These are phyloP conservation scores for Scutellaria barbata DNA, from an alignment of 257 asterid species.

Conservation along the genomic window DNA sequence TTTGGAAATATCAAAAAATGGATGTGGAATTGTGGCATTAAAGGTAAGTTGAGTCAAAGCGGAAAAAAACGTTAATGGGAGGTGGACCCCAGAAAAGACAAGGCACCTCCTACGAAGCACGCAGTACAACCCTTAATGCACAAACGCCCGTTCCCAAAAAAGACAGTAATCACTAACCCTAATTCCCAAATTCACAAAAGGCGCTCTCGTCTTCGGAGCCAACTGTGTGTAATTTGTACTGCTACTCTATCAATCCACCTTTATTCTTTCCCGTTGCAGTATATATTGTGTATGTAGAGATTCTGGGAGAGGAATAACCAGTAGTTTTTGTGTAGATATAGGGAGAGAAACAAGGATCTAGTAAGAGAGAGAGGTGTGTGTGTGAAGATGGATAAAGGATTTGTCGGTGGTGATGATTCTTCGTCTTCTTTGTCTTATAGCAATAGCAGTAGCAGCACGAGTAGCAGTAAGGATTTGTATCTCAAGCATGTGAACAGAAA, in stretches of 20 bases:
- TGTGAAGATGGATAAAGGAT: constrained; percentile 40
- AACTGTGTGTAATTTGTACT: constrained; percentile 17
- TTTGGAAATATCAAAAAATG: constrained; percentile 24
- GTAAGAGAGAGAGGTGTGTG: constrained; percentile 29
- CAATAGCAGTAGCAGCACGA: constrained; percentile 26
- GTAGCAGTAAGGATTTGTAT: constrained; percentile 33
- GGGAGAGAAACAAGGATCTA: constrained; percentile 15
- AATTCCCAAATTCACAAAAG: constrained; percentile 38
- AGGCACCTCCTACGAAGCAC: constrained; percentile 24
- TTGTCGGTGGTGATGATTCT: constrained; percentile 36
- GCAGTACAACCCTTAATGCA: constrained; percentile 32
- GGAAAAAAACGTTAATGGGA: constrained; percentile 31
- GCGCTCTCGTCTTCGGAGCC: constrained; percentile 12
- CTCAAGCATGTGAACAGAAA: constrained; percentile 43
- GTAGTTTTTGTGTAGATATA: background rate
- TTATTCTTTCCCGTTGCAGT: constrained; percentile 37
- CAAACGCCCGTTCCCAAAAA: constrained; percentile 23
- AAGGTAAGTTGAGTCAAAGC: constrained; percentile 37
- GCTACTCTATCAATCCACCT: constrained; percentile 9
- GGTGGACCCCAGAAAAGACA: constrained; percentile 35
- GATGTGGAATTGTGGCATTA: constrained; percentile 25
- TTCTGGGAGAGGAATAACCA: constrained; percentile 20
- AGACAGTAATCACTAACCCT: constrained; percentile 36
- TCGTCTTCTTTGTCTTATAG: constrained; percentile 28
- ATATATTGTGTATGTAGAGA: constrained; percentile 1